A percentile compares a stretch with the other conserved stretches of the same genome.
Evolutionary conservation across 202 grass and related monocot genomes (phyloP).

Genomic region (Zizania palustris): DNA sequence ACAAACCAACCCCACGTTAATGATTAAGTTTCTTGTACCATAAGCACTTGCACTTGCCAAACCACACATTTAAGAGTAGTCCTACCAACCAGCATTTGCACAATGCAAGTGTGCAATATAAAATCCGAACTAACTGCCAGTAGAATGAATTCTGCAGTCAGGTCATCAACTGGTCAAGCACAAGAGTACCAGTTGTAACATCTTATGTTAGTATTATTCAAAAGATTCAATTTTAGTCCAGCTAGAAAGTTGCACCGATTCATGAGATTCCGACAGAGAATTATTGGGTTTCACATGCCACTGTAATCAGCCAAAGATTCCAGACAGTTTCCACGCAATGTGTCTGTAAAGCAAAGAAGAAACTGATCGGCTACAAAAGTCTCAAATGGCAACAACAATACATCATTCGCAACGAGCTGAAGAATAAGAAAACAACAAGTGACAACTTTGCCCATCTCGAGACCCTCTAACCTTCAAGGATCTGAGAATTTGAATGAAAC

Average conservation of each 20-base stretch:
- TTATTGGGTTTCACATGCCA: slow-evolving; percentile 51
- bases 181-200: neutral
- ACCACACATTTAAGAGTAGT: neutral
- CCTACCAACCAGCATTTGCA: neutral
- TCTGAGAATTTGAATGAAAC: neutral
- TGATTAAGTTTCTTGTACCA: slow-evolving; percentile 26
- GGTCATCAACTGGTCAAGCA: neutral
- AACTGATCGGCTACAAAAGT: neutral
- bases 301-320: slow-evolving; percentile 35
- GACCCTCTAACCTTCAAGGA: neutral
- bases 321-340: slow-evolving; percentile 4
- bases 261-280: neutral
- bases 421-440: slow-evolving; percentile 8
- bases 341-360: neutral
- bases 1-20: slow-evolving; percentile 2
- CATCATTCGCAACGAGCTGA: neutral
- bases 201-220: neutral
- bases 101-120: neutral
- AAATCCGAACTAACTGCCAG: neutral
- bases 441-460: slow-evolving; percentile 20
- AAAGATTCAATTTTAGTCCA: neutral
- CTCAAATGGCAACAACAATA: slow-evolving; percentile 26
- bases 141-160: neutral
- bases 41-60: slow-evolving; percentile 12
- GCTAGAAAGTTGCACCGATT: neutral